Base-by-base conservation (phyloP, 2,329 filamentous ascomycete genomes). In the Emericellopsis atlantica region DNA sequence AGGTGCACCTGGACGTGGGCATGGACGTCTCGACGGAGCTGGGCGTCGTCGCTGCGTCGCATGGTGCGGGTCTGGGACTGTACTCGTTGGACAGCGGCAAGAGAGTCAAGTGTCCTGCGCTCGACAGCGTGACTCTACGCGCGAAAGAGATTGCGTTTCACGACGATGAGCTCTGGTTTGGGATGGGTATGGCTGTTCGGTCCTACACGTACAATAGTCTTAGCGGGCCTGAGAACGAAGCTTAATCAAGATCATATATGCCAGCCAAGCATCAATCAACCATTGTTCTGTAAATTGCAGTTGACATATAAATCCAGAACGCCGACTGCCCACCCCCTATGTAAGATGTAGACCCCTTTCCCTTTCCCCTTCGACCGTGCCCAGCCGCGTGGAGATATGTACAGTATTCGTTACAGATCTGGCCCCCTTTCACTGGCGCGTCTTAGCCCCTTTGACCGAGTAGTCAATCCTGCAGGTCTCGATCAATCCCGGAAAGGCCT, bases 401-500 rank as follows among this genome's bases (percentile, higher is more conserved):
- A 12, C 9, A 12, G 8, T 29, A 29, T 4, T 9, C 26, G 6
- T 9, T 12, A 9, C 12, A 9, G 3, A 7, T 29, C 26, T 29
- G 26, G 3, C 12, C 12, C 26, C 26, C 8, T 7, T 29, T 29
- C 26, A 29, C 12, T 3, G 26, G 26, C 26, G 26, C 12, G 26
- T 36, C 40, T 40, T 43, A 15, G 26, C n/a, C 35, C 36, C 36
- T 33, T 40, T 43, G 24, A 24, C 15, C 11, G 29, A n/a, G 31
- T 37, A 36, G 14, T 51, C 48, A 11, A 59, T 41, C 40, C 56
- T 55, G 40, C 51, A 60, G 6, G 51, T 54, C 6, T 56, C 54
- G 7, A 44, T 47, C 14, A 63, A 46, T 8, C 40, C 56, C 0
- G 86, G 85, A 50, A 82, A 86, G 0, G 72, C 66, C 45, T 71